A percentile compares a stretch with the other conserved stretches of the same genome.
Evolutionary conservation across 2,329 filamentous ascomycete genomes (phyloP).

Genomic region (Graphiopsis chlorocephala): DNA sequence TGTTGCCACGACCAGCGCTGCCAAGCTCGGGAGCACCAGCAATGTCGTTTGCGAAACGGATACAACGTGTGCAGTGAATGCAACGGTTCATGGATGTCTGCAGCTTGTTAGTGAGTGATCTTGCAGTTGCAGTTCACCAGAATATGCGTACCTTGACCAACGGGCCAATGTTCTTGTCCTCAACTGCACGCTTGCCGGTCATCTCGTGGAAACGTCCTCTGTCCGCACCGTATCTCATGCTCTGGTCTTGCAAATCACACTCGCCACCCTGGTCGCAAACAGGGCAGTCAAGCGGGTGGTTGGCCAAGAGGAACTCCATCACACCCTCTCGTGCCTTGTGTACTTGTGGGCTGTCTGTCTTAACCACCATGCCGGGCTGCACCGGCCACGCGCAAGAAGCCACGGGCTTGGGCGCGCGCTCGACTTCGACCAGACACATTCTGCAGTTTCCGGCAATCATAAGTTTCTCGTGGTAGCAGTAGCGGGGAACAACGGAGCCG

Average conservation of each 20-base stretch:
- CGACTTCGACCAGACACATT: conserved; percentile 99
- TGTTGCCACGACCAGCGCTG: conserved; percentile 90
- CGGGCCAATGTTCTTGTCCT: conserved; percentile 99
- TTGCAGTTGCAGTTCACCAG: neutral
- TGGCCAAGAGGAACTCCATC: conserved; percentile 97
- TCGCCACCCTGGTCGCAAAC: conserved; percentile 99
- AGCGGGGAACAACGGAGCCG: conserved; percentile 86
- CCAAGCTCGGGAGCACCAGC: conserved; percentile 94
- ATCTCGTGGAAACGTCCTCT: conserved; percentile 95
- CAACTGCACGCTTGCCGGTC: conserved; percentile 91
- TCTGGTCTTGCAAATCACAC: conserved; percentile 98
- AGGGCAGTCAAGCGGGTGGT: conserved; percentile 93
- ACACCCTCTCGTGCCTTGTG: conserved; percentile 98
- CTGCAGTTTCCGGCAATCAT: conserved; percentile 99
- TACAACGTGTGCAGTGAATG: conserved; percentile 97
- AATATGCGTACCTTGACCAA: conserved; percentile 67
- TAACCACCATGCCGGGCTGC: conserved; percentile 97
- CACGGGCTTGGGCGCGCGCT: conserved; percentile 92
- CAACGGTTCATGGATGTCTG: conserved; percentile 98
- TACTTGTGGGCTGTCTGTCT: conserved; percentile 92
- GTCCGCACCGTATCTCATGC: conserved; percentile 96
- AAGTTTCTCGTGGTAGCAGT: conserved; percentile 99
- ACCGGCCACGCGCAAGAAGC: conserved; percentile 99
- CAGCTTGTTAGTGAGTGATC: conserved; percentile 17
- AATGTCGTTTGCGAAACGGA: conserved; percentile 96